Base-by-base conservation (phyloP, 2,329 filamentous ascomycete species). In the Colletotrichum truncatum region DNA sequence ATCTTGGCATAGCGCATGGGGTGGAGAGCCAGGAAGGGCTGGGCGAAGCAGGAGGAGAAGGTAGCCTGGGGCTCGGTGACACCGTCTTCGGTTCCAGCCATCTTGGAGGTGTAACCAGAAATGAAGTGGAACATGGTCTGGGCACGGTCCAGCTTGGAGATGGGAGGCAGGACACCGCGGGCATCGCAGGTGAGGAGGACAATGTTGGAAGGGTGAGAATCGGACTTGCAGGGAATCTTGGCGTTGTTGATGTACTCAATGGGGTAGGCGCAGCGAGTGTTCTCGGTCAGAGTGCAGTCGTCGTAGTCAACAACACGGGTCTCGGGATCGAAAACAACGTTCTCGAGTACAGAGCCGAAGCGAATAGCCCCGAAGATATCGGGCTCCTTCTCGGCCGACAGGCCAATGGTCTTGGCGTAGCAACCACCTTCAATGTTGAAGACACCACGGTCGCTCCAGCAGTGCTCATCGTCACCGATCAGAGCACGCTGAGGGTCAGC, bases 61-160 rank as follows among this genome's bases (percentile, higher is more conserved):
- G 96, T 99, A 23, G 96, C 96, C 83, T 98, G 93, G 70, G 96
- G 96, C 84, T 99, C 96, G 9, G 93, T 97, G 70, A 99, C 90
- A 76, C 96, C 96, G 71, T 98, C 93, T 84, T 99, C 96, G 32
- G 96, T 99, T 76, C 96, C 96, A 70, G 96, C 96, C 96, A 99
- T 99, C 91, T 99, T 99, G 77, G 95, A 98, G 70, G 96, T 99
- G 88, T 99, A 99, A 73, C 96, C 96, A 16, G 93, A 97, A 83
- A 99, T 99, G 90, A 99, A 99, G 88, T 99, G 96, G 91, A 98
- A 99, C 95, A 99, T 98, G 80, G 94, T 97, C 85, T 98, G 96
- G 75, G 93, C 89, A 70, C 91, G 89, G 85, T 92, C 90, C 78
- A 99, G 91, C 87, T 98, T 98, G 75, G 94, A 98, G 83, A 99